These are phyloP conservation scores for Pelargonium myrrhifolium DNA, from an alignment of 441 rosid genomes.

Conservation along the genomic window DNA sequence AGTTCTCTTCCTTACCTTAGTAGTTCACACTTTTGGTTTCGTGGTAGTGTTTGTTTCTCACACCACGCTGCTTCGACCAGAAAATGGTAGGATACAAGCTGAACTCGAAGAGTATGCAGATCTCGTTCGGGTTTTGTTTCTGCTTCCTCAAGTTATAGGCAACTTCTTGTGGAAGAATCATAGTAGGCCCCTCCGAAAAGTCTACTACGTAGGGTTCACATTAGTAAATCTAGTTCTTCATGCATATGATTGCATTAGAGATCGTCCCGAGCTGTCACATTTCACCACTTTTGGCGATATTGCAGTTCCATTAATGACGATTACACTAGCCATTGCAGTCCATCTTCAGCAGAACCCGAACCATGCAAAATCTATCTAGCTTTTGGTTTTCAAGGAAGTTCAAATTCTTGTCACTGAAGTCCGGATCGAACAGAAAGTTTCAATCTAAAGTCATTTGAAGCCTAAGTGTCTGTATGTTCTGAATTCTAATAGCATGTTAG, in stretches of 20 bases:
- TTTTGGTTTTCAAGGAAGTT: background rate
- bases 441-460: too few species aligned
- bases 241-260: background rate
- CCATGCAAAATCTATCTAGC: too few species aligned
- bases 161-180: constrained; percentile 10
- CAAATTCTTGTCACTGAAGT: background rate
- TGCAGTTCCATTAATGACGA: background rate
- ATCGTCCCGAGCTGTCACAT: constrained; percentile 7
- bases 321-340: constrained; percentile 8
- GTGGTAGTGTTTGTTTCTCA: background rate
- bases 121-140: constrained; percentile 2
- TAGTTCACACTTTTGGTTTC: background rate
- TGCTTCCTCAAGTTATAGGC: constrained; percentile 16
- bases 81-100: too few species aligned
- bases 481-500: too few species aligned
- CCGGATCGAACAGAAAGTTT: too few species aligned
- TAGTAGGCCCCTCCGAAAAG: constrained; percentile 13
- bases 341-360: constrained; percentile 12
- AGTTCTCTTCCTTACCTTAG: background rate
- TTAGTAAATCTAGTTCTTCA: constrained; percentile 3
- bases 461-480: too few species aligned
- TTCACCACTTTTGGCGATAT: background rate
- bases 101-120: background rate
- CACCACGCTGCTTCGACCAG: too few species aligned
- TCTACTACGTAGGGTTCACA: constrained; percentile 17